Percentiles rank a stretch among this genome's conserved stretches.
Conservation (phyloP, 257 asterid genomes). For the Ilex aquifolium region DNA sequence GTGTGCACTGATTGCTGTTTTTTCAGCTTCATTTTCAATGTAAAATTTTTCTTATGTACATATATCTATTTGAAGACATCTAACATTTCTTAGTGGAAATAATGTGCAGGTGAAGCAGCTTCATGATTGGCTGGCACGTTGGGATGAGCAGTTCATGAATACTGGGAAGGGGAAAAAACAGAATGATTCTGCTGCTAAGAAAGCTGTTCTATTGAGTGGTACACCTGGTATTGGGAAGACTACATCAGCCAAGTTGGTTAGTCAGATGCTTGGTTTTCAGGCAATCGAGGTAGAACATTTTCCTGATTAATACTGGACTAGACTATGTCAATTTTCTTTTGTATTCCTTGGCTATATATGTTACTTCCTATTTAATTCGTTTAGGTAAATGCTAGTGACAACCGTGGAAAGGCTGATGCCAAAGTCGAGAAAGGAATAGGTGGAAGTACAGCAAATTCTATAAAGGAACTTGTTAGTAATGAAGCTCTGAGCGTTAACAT, state of each 20-base stretch:
- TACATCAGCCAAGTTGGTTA: constrained; percentile 81
- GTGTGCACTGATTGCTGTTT: too few relatives aligned
- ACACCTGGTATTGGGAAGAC: constrained; percentile 99
- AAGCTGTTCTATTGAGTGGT: constrained; percentile 86
- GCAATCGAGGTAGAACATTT: constrained; percentile 65
- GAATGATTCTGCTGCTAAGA: constrained; percentile 78
- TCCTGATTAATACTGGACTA: neutral
- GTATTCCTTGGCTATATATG: neutral
- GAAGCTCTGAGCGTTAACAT: constrained; percentile 50
- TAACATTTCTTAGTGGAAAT: neutral
- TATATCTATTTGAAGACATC: constrained; percentile 1
- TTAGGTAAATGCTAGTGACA: constrained; percentile 98
- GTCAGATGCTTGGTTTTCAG: constrained; percentile 91
- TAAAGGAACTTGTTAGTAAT: constrained; percentile 89
- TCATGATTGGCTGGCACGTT: constrained; percentile 80
- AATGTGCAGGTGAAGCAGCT: constrained; percentile 86
- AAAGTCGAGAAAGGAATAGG: constrained; percentile 88
- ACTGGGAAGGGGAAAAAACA: constrained; percentile 73
- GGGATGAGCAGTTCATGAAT: constrained; percentile 76
- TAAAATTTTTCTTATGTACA: neutral
- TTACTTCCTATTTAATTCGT: constrained; percentile 9
- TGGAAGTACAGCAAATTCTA: constrained; percentile 89
- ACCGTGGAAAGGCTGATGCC: constrained; percentile 95
- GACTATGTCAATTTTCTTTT: neutral
- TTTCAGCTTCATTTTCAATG: constrained; percentile 13